Conservation (phyloP, 768 basidiomycete species). For the Auricularia heimuer region DNA sequence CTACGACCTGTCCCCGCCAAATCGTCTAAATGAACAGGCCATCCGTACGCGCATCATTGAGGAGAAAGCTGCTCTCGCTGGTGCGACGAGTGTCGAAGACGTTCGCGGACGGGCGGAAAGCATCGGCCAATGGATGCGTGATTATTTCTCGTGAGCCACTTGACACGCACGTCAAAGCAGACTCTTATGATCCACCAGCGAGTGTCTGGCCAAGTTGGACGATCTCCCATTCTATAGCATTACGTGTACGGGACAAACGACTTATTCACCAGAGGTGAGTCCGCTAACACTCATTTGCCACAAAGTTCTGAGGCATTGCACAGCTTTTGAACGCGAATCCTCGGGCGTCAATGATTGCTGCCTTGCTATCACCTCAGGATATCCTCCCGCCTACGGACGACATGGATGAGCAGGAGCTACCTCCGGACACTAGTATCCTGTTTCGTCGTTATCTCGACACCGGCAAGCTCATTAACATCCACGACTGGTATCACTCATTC, state of each 20-base stretch:
- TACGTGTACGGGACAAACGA: slow-evolving; percentile 59
- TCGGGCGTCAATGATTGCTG: slow-evolving; percentile 50
- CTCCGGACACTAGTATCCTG: slow-evolving; percentile 66
- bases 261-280: slow-evolving; percentile 48
- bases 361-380: slow-evolving; percentile 49
- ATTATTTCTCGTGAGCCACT: not conserved
- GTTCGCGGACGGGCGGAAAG: not conserved
- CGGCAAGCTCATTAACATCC: slow-evolving; percentile 75
- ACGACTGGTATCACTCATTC: slow-evolving; percentile 83
- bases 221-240: slow-evolving; percentile 51
- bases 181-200: slow-evolving; percentile 23
- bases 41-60: not conserved
- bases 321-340: slow-evolving; percentile 65
- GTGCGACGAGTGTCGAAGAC: not conserved
- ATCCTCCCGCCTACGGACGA: slow-evolving; percentile 23
- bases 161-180: not conserved
- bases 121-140: not conserved
- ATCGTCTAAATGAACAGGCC: slow-evolving; percentile 15
- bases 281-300: not conserved
- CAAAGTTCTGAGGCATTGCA: not conserved
- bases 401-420: slow-evolving; percentile 27
- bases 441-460: slow-evolving; percentile 71
- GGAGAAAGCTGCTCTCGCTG: not conserved
- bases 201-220: slow-evolving; percentile 37
- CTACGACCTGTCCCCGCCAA: slow-evolving; percentile 19